A percentile compares a stretch with the other conserved stretches of the same genome.
Conservation (phyloP, 495 filamentous ascomycete genomes). For the Pseudevernia furfuracea region DNA sequence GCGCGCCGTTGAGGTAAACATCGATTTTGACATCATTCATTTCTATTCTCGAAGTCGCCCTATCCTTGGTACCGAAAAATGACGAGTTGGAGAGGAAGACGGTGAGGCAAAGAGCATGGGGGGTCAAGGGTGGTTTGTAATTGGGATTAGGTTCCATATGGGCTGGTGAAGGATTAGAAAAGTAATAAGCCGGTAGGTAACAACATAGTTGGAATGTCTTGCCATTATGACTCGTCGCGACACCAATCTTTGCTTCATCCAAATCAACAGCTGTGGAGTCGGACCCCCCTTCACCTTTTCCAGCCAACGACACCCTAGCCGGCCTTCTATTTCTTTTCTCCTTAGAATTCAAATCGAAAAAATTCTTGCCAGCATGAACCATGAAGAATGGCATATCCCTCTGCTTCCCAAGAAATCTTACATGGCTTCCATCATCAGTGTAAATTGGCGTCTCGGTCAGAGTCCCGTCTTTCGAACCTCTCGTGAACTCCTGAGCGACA, state of each 20-base stretch:
- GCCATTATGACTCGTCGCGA: background rate
- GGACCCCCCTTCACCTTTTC: background rate
- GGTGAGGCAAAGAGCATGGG: slow-evolving; percentile 23
- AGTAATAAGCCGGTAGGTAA: background rate
- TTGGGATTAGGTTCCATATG: background rate
- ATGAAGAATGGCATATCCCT: slow-evolving; percentile 30
- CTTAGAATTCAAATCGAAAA: slow-evolving; percentile 10
- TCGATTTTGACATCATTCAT: slow-evolving; percentile 34
- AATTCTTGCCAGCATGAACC: slow-evolving; percentile 27
- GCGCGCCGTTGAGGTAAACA: slow-evolving; percentile 40
- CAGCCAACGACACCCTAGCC: background rate
- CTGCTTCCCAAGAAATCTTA: slow-evolving; percentile 28
- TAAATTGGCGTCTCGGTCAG: slow-evolving; percentile 15
- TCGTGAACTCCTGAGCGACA: slow-evolving; percentile 1
- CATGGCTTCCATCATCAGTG: slow-evolving; percentile 6
- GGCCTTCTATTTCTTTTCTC: background rate
- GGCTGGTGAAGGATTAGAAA: background rate
- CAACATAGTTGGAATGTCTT: background rate
- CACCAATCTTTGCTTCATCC: background rate
- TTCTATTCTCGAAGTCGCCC: background rate
- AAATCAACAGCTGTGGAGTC: background rate
- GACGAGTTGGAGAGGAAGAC: slow-evolving; percentile 26
- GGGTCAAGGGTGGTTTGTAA: background rate
- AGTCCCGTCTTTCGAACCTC: slow-evolving; percentile 5
- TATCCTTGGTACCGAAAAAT: slow-evolving; percentile 19